Evolutionary conservation across 2,329 filamentous ascomycete species (phyloP).

Genomic region (Arthrobotrys musiformis): DNA sequence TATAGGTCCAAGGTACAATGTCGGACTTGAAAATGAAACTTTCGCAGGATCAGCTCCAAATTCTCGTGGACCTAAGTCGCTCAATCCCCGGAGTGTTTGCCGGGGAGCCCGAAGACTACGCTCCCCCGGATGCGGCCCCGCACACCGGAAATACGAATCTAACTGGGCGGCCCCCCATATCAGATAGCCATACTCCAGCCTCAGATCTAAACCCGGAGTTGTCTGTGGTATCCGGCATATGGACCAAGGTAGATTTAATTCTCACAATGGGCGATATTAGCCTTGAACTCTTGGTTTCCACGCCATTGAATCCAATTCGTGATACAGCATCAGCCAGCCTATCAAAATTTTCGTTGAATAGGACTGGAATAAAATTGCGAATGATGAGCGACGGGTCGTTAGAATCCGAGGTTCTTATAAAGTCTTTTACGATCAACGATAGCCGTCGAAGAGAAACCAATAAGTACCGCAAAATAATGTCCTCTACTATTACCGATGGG

Average conservation of each 20-base stretch:
- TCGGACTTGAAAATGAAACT: constrained; percentile 90
- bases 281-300: constrained; percentile 83
- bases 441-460: constrained; percentile 89
- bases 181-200: constrained; percentile 61
- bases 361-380: constrained; percentile 88
- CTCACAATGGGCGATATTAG: constrained; percentile 90
- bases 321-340: constrained; percentile 82
- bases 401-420: constrained; percentile 91
- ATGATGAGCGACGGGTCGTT: constrained; percentile 92
- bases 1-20: constrained; percentile 81
- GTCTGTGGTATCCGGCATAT: constrained; percentile 74
- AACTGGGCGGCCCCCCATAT: constrained; percentile 59
- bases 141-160: constrained; percentile 58
- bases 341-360: constrained; percentile 92
- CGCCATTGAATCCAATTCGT: constrained; percentile 79
- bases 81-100: constrained; percentile 89
- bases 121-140: constrained; percentile 75
- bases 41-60: constrained; percentile 90
- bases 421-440: constrained; percentile 94
- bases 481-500: constrained; percentile 90
- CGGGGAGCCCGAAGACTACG: constrained; percentile 77
- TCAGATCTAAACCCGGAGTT: constrained; percentile 75
- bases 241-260: constrained; percentile 92
- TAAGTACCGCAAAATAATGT: constrained; percentile 98
- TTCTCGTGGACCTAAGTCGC: constrained; percentile 84